These are phyloP conservation scores for Aspergillus pseudoglaucus DNA, from an alignment of 2,329 filamentous ascomycete genomes.

Conservation along the genomic window DNA sequence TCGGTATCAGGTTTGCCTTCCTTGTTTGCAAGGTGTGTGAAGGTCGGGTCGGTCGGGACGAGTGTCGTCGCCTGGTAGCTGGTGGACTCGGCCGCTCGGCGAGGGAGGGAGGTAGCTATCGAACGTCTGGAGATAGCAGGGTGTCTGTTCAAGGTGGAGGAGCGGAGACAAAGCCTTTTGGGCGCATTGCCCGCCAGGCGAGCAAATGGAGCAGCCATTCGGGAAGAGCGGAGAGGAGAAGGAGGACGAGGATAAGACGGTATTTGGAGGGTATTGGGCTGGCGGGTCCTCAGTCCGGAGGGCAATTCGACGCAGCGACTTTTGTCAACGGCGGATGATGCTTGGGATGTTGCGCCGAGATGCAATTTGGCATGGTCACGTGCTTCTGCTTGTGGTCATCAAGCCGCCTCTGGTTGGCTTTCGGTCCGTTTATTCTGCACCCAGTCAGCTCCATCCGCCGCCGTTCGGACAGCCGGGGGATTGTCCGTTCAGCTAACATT, in stretches of 20 bases:
- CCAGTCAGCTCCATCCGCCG: slow-evolving; percentile 1
- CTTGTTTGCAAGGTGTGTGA: slow-evolving; percentile 40
- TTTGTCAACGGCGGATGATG: slow-evolving; percentile 24
- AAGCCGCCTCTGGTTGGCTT: slow-evolving; percentile 28
- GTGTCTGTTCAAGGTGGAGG: slow-evolving; percentile 38
- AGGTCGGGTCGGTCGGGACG: slow-evolving; percentile 52
- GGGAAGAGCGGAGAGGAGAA: slow-evolving; percentile 13
- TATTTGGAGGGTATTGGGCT: slow-evolving; percentile 11
- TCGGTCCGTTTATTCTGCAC: slow-evolving; percentile 12
- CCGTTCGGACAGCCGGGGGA: background rate
- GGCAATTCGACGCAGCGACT: slow-evolving; percentile 29
- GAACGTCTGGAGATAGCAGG: slow-evolving; percentile 42
- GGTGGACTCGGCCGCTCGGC: slow-evolving; percentile 47
- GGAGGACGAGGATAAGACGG: slow-evolving; percentile 7
- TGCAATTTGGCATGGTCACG: slow-evolving; percentile 30
- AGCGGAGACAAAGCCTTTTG: slow-evolving; percentile 53
- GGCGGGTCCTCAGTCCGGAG: slow-evolving; percentile 29
- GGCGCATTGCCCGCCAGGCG: slow-evolving; percentile 55
- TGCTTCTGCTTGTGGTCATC: slow-evolving; percentile 31
- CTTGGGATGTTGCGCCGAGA: slow-evolving; percentile 25
- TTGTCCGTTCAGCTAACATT: background rate
- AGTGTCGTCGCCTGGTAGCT: slow-evolving; percentile 48
- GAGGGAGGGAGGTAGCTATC: slow-evolving; percentile 51
- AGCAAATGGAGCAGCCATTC: slow-evolving; percentile 57
- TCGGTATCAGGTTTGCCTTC: slow-evolving; percentile 35